Evolutionary conservation across 2,329 filamentous ascomycete genomes (phyloP).

Genomic region (Colletotrichum sojae): DNA sequence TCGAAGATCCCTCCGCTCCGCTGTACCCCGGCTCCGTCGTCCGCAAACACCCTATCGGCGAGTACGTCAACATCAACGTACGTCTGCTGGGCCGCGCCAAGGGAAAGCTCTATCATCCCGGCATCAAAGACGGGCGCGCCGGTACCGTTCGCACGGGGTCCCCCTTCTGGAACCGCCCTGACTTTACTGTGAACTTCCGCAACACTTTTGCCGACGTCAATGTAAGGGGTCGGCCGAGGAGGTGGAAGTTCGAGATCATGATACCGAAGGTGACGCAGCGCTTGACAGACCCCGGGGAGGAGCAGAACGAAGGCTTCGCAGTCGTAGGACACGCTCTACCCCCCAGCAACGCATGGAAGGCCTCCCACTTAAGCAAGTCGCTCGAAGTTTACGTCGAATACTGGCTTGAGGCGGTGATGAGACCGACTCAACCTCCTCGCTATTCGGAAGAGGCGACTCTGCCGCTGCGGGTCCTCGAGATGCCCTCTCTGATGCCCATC

Average conservation of each 20-base stretch:
- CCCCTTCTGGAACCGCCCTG: conserved; percentile 42
- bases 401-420: conserved; percentile 47
- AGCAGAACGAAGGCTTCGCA: no score
- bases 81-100: conserved; percentile 47
- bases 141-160: conserved; percentile 46
- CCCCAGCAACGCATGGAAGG: conserved; percentile 29
- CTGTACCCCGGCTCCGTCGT: conserved; percentile 44
- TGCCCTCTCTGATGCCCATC: no score
- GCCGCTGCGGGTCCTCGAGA: no score
- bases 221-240: no score
- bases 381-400: conserved; percentile 54
- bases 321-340: conserved; percentile 38
- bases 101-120: conserved; percentile 43
- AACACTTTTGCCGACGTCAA: no score
- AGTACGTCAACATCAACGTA: conserved; percentile 44
- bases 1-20: neutral
- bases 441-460: no score
- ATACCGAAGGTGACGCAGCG: no score
- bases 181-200: no score
- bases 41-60: conserved; percentile 32
- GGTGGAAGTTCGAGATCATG: no score
- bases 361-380: conserved; percentile 10
- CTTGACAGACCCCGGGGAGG: no score
- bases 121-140: no score
- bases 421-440: no score